Base-by-base conservation (phyloP, 2,329 filamentous ascomycete species). In the Coleophoma crateriformis region DNA sequence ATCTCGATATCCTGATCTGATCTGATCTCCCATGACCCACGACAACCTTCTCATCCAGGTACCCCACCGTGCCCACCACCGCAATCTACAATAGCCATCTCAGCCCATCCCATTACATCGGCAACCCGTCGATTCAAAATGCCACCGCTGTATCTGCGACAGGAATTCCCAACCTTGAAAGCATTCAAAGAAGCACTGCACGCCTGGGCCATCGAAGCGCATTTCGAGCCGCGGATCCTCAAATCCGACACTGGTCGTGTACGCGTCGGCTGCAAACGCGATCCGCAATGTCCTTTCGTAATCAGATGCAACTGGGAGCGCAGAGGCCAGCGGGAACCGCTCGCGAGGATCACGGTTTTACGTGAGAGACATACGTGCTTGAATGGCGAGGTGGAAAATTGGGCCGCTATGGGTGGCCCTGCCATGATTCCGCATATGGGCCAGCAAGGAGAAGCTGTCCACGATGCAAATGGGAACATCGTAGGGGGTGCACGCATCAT, bases 281-380 rank as follows among this genome's bases (percentile, higher is more conserved):
- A 65, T 47, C 55, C 61, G 1, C 57, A 62, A 27, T 65, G 63
- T 50, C 60, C 59, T 3, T 65, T 65, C 48, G 61, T 65, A 14
- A 59, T 65, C 33, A 50, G 63, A 3, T 65, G 63, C 49, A 65
- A 65, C 52, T 65, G 61, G 61, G 63, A 65, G 52, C 53, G 63
- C 33, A 64, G 61, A 48, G 56, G 54, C 27, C 58, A 59, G 0
- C 50, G 57, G 8, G 57, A 63, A 40, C 62, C 61, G 14, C 48
- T 65, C 39, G 62, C 62, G 2, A 40, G 61, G 15, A 59, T 65
- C 14, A 65, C 61, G 41, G 61, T 65, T 15, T 45, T 65, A 49
- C 57, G 54, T 51, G 61, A 64, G 35, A 50, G 56, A 34, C 63
- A 65, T 54, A 65, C 60, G 11, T 65, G 63, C 50, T 46, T 64